Evolutionary conservation across 768 basidiomycete genomes (phyloP).

Genomic region (Pulveroboletus ravenelii): DNA sequence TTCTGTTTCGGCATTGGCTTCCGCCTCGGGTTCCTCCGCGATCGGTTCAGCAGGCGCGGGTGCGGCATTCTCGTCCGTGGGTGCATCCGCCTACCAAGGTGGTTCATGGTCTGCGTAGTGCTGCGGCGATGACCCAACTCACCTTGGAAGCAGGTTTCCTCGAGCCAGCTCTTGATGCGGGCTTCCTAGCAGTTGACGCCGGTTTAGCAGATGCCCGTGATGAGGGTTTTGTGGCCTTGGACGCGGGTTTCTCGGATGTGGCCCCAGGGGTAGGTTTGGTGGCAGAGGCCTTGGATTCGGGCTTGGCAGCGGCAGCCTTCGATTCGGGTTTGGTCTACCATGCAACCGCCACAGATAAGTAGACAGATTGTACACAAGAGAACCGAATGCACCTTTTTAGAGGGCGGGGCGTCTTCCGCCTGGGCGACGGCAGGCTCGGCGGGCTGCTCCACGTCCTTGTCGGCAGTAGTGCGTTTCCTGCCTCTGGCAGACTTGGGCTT

Average conservation of each 20-base stretch:
- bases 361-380: conserved; percentile 1
- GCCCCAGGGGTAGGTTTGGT: conserved; percentile 31
- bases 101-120: background rate
- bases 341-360: conserved; percentile 4
- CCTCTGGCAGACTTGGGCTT: conserved; percentile 46
- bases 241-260: conserved; percentile 38
- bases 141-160: conserved; percentile 67
- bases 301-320: conserved; percentile 28
- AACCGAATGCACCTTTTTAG: conserved; percentile 54
- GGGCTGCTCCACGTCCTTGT: conserved; percentile 36
- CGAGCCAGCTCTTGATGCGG: conserved; percentile 53
- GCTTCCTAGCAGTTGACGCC: conserved; percentile 45
- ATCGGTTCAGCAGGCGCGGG: conserved; percentile 44
- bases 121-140: conserved; percentile 4
- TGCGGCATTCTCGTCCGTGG: conserved; percentile 35
- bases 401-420: conserved; percentile 45
- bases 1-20: conserved; percentile 39
- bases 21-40: conserved; percentile 49
- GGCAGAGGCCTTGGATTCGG: conserved; percentile 31
- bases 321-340: conserved; percentile 42
- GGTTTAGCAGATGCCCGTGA: conserved; percentile 40
- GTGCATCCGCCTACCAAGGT: conserved; percentile 30
- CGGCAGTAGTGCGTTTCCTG: conserved; percentile 50
- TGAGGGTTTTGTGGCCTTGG: conserved; percentile 37
- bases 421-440: conserved; percentile 33